A percentile compares a stretch with the other conserved stretches of the same genome.
Conservation (phyloP, 192 early-diverging fungal genomes). For the Mortierella claussenii region DNA sequence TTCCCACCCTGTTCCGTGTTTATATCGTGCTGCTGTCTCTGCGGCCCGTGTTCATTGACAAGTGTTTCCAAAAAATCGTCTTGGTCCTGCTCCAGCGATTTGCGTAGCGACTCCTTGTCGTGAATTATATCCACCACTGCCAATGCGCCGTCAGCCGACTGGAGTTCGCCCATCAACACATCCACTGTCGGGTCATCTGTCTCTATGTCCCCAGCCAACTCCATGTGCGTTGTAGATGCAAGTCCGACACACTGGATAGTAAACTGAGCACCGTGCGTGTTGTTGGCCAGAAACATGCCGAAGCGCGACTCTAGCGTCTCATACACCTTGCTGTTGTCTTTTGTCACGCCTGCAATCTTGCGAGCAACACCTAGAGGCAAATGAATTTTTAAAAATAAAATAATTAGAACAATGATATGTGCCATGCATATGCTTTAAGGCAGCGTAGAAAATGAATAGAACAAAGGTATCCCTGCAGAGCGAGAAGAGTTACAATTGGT, state of each 20-base stretch:
- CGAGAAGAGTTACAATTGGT: too few species aligned
- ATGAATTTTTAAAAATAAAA: too few species aligned
- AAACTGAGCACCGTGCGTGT: conserved; percentile 36
- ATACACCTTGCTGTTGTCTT: conserved; percentile 31
- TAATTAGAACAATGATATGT: too few species aligned
- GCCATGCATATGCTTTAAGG: too few species aligned
- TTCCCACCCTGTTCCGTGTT: too few species aligned
- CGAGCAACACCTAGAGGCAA: conserved; percentile 26
- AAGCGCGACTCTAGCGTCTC: conserved; percentile 34
- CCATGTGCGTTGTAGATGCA: conserved; percentile 45
- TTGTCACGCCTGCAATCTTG: conserved; percentile 39
- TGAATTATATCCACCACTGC: conserved; percentile 6
- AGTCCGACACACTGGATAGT: conserved; percentile 42
- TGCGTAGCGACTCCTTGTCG: conserved; percentile 14
- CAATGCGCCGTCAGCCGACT: neutral
- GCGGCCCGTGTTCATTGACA: neutral
- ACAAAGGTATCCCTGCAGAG: too few species aligned
- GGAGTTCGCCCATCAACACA: conserved; percentile 10
- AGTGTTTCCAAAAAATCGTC: neutral
- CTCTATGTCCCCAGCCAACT: conserved; percentile 35
- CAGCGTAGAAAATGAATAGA: too few species aligned
- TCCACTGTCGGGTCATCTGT: conserved; percentile 11
- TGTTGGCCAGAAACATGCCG: conserved; percentile 38
- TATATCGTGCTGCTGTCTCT: too few species aligned
- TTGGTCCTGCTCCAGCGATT: conserved; percentile 19